phyloP scores from a whole-genome alignment of 225 moss, liverwort and hornwort species.

The Physcomitrium patens region DNA sequence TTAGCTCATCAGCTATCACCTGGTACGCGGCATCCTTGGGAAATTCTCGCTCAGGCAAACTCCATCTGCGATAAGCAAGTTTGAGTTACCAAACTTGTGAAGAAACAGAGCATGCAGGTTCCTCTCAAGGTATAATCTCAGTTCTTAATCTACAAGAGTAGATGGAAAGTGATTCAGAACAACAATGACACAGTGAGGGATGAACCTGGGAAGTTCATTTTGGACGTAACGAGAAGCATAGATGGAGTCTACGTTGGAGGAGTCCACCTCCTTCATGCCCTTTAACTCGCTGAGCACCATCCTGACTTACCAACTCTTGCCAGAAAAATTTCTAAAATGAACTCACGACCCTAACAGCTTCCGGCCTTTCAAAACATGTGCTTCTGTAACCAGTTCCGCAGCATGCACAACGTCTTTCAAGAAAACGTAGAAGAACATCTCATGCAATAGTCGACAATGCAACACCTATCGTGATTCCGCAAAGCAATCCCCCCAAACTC shows the following conservation, averaged over 20 bases:
- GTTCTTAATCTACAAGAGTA: too few relatives aligned
- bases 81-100: neutral
- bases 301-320: neutral
- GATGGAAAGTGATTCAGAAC: neutral
- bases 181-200: too few relatives aligned
- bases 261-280: constrained; percentile 34
- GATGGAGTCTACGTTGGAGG: constrained; percentile 40
- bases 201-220: constrained; percentile 41
- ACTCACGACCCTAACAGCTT: neutral
- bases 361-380: neutral
- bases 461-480: too few relatives aligned
- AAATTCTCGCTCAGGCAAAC: too few relatives aligned
- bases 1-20: too few relatives aligned
- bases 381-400: neutral
- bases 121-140: too few relatives aligned
- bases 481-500: too few relatives aligned
- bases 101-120: too few relatives aligned
- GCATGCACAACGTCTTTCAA: too few relatives aligned
- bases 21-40: too few relatives aligned
- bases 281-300: constrained; percentile 47
- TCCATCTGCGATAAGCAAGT: neutral
- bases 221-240: constrained; percentile 57
- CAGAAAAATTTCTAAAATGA: neutral
- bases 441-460: too few relatives aligned
- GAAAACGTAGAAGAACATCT: too few relatives aligned